Evolutionary conservation across 352 stramenopile genomes (phyloP), one percentile per base, ranked within the genome.

Genomic region (Phytopythium aichiense): DNA sequence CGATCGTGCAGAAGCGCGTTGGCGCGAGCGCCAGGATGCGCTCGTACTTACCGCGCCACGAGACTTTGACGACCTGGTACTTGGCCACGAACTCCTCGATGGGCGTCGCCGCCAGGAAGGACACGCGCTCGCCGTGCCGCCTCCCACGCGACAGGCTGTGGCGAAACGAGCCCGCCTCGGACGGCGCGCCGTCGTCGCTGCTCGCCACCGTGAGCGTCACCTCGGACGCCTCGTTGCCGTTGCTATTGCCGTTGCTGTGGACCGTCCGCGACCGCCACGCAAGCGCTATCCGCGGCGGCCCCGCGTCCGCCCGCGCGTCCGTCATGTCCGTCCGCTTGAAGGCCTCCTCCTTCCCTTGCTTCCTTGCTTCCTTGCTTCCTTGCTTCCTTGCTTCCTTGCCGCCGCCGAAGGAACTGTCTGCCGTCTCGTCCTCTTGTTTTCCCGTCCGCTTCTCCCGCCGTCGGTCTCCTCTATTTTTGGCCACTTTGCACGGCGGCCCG

Each of bases 1-100:
- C 85, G 57, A 95, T 89, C 57, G 87, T 95, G 63, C 77, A 92
- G 58, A 95, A 92, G 57, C 85, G 80, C 48, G 83, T 91, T 23
- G 85, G 83, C 0, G 73, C 76, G 13, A 95, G 61, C n/a, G 85
- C 85, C 25, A 95, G 71, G 52, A 95, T 92, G 64, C 87, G 85
- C 60, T 94, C 85, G 70, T 95, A 95, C 64, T 92, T 93, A 63
- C 87, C 87, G 23, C 84, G 73, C 87, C 87, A 95, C 33, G 84
- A 92, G 35, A 79, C 60, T 68, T 95, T 95, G 53, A 91, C 73
- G 38, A 93, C 84, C 62, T 89, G 81, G 68, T 94, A 95, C 65
- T 92, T 92, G 61, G 84, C 73, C 22, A 92, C 73, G 58, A 85
- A 93, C 60, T 95, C 87, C 60, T 94, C 84, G 52, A 93, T 88